phyloP scores from a whole-genome alignment of 805 yeast species.

The Saccharomycopsis babjevae region DNA sequence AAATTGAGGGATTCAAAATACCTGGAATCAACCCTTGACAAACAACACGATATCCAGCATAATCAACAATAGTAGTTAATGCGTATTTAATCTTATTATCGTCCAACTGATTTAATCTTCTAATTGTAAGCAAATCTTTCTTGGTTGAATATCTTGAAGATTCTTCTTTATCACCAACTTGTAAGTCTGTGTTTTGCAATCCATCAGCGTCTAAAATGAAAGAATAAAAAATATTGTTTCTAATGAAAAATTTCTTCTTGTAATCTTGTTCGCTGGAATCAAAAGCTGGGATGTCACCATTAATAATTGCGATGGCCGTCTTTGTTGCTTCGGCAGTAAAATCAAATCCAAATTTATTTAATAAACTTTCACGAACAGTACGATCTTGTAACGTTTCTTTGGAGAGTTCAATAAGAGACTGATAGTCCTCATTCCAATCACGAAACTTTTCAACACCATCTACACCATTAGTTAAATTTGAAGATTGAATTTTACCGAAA shows the following conservation, averaged over 20 bases:
- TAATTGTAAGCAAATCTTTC: conserved; percentile 70
- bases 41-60: conserved; percentile 75
- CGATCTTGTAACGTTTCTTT: conserved; percentile 50
- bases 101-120: conserved; percentile 57
- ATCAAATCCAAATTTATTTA: conserved; percentile 62
- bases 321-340: conserved; percentile 66
- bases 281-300: conserved; percentile 66
- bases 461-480: conserved; percentile 38
- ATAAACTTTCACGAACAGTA: conserved; percentile 62
- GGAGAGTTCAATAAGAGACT: conserved; percentile 67
- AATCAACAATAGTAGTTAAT: conserved; percentile 81
- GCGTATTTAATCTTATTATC: conserved; percentile 55
- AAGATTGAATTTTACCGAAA: conserved; percentile 23
- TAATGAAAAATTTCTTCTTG: conserved; percentile 58
- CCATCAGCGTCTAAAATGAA: conserved; percentile 64
- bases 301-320: conserved; percentile 68
- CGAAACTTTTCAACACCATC: conserved; percentile 49
- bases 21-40: conserved; percentile 98
- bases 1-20: conserved; percentile 38
- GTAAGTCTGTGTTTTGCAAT: conserved; percentile 23
- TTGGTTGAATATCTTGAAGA: conserved; percentile 75
- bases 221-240: conserved; percentile 82
- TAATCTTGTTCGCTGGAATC: conserved; percentile 59
- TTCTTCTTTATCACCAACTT: conserved; percentile 55
- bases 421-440: conserved; percentile 91